A percentile compares a stretch with the other conserved stretches of the same genome.
These are phyloP conservation scores for Pelomyxa schiedti DNA, from an alignment of 78 protist species.

Conservation along the genomic window DNA sequence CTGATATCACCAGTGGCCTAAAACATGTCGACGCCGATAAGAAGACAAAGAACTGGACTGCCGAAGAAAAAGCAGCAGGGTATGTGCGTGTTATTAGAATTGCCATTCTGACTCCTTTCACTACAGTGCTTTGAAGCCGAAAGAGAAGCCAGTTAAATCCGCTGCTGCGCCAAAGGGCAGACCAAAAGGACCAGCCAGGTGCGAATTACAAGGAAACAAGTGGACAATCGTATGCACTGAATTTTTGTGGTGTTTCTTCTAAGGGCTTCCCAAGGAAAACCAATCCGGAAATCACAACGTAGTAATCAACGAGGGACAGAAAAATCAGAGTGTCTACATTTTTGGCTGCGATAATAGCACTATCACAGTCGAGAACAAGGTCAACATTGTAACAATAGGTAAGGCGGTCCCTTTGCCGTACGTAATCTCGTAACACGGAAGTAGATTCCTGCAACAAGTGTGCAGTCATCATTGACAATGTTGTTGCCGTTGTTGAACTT, in stretches of 20 bases:
- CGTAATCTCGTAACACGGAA: not conserved
- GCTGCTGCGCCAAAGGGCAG: slow-evolving; percentile 14
- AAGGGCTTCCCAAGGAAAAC: too few species aligned
- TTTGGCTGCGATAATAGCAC: slow-evolving; percentile 45
- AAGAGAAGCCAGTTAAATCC: slow-evolving; percentile 16
- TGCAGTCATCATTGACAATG: slow-evolving; percentile 65
- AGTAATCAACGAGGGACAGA: slow-evolving; percentile 14
- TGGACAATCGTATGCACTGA: slow-evolving; percentile 81
- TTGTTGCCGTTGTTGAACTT: slow-evolving; percentile 55
- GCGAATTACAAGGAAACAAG: slow-evolving; percentile 64
- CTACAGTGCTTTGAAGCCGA: slow-evolving; percentile 14
- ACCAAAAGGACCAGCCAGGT: slow-evolving; percentile 1
- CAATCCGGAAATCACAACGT: slow-evolving; percentile 37
- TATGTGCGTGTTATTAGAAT: slow-evolving; percentile 17
- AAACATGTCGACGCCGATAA: slow-evolving; percentile 60
- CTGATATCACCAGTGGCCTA: slow-evolving; percentile 59
- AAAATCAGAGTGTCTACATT: slow-evolving; percentile 56
- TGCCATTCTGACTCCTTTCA: not conserved
- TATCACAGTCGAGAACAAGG: slow-evolving; percentile 71
- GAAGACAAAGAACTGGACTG: slow-evolving; percentile 67
- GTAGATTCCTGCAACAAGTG: slow-evolving; percentile 72
- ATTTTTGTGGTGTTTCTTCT: too few species aligned
- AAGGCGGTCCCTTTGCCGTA: not conserved
- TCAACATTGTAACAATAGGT: slow-evolving; percentile 57
- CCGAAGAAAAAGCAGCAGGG: slow-evolving; percentile 35